A percentile compares a stretch with the other conserved stretches of the same genome.
These are phyloP conservation scores for Xanthoparmelia taractica DNA, from an alignment of 495 filamentous ascomycete species.

Conservation along the genomic window DNA sequence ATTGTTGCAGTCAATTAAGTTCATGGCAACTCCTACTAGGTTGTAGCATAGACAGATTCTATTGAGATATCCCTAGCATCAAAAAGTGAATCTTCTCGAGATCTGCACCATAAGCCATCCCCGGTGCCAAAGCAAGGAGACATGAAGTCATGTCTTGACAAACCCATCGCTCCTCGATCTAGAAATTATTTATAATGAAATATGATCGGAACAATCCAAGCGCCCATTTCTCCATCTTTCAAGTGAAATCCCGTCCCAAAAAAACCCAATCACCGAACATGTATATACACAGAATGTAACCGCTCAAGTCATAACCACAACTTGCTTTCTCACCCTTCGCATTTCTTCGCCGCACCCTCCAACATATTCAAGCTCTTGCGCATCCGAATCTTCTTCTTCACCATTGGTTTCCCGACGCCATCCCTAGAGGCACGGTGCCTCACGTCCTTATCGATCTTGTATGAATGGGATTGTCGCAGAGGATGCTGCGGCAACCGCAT, in stretches of 20 bases:
- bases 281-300: slow-evolving; percentile 6
- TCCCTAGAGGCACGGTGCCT: slow-evolving; percentile 16
- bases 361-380: slow-evolving; percentile 18
- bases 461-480: slow-evolving; percentile 13
- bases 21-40: not conserved
- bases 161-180: not conserved
- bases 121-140: not conserved
- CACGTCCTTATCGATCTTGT: slow-evolving; percentile 15
- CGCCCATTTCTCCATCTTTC: not conserved
- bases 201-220: not conserved
- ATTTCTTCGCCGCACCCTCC: slow-evolving; percentile 5
- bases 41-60: not conserved
- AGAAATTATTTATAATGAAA: not conserved
- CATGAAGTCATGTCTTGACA: not conserved
- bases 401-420: slow-evolving; percentile 15
- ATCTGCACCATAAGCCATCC: not conserved
- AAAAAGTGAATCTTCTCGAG: not conserved
- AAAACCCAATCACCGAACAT: not conserved
- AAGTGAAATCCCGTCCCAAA: not conserved
- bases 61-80: not conserved
- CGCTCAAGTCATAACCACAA: not conserved
- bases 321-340: not conserved
- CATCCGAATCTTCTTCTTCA: slow-evolving; percentile 23
- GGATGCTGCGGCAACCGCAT: not conserved
- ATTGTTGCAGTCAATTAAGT: too few species aligned